These are phyloP conservation scores for Ganoderma resinaceum DNA, from an alignment of 1,284 basidiomycete species.

Conservation along the genomic window DNA sequence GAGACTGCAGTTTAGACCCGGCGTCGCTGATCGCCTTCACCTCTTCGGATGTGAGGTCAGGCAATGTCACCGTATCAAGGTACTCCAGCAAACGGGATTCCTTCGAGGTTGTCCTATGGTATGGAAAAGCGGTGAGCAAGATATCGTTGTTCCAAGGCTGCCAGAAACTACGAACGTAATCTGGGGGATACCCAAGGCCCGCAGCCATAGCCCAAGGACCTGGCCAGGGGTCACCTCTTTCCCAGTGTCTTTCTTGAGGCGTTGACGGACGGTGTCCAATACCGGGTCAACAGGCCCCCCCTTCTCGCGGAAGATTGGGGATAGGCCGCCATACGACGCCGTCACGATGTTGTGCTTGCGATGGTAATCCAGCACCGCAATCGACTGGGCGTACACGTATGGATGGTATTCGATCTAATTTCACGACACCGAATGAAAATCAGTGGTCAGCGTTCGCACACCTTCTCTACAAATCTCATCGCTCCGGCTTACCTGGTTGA, in stretches of 20 bases:
- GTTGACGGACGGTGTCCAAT: slow-evolving; percentile 31
- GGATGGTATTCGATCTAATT: slow-evolving; percentile 82
- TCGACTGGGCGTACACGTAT: slow-evolving; percentile 68
- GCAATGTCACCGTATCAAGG: slow-evolving; percentile 58
- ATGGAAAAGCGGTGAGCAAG: neutral
- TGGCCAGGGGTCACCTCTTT: slow-evolving; percentile 42
- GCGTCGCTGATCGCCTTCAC: slow-evolving; percentile 65
- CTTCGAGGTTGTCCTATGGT: slow-evolving; percentile 73
- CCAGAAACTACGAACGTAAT: slow-evolving; percentile 65
- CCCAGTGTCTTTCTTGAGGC: slow-evolving; percentile 40
- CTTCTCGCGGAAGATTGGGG: slow-evolving; percentile 63
- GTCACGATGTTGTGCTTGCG: slow-evolving; percentile 69
- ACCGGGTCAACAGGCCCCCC: slow-evolving; percentile 61
- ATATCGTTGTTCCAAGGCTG: neutral
- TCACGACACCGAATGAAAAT: neutral
- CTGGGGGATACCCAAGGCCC: slow-evolving; percentile 39
- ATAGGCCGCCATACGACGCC: slow-evolving; percentile 72
- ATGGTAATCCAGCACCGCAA: slow-evolving; percentile 61
- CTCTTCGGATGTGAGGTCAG: slow-evolving; percentile 68
- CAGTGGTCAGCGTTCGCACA: neutral
- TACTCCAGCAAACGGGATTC: slow-evolving; percentile 72
- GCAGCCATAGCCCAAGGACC: slow-evolving; percentile 46
- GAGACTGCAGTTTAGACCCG: slow-evolving; percentile 68
- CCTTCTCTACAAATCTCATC: too few relatives aligned
- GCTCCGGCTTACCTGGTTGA: slow-evolving; percentile 72